Evolutionary conservation across 2,329 filamentous ascomycete genomes (phyloP).

Genomic region (Calonectria hongkongensis): DNA sequence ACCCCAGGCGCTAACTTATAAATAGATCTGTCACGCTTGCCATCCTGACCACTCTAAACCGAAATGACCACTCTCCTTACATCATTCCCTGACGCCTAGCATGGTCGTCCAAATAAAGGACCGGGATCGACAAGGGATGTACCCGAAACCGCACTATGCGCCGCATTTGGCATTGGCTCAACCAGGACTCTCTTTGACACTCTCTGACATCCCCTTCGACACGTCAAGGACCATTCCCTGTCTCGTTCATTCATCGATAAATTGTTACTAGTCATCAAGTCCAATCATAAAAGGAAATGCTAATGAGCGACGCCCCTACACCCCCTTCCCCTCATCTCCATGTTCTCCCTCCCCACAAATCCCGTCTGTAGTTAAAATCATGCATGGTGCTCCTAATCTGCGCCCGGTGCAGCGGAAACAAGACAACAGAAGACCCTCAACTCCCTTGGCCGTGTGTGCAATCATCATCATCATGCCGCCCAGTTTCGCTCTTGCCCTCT

Average conservation of each 20-base stretch:
- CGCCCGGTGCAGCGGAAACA: constrained; percentile 40
- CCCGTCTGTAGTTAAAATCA: constrained; percentile 33
- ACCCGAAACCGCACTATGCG: constrained; percentile 28
- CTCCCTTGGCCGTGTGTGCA: constrained; percentile 34
- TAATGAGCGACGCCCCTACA: constrained; percentile 35
- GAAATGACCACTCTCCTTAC: constrained; percentile 9
- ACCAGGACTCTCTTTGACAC: neutral
- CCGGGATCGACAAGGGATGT: constrained; percentile 30
- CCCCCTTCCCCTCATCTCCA: constrained; percentile 9
- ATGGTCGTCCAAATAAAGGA: constrained; percentile 34
- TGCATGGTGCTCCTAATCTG: constrained; percentile 33
- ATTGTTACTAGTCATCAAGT: constrained; percentile 15
- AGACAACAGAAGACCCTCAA: constrained; percentile 40
- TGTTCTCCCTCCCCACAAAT: constrained; percentile 27
- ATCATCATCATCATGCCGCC: constrained; percentile 26
- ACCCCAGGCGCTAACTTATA: constrained; percentile 13
- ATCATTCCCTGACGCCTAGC: constrained; percentile 18
- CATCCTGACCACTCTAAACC: constrained; percentile 25
- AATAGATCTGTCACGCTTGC: constrained; percentile 27
- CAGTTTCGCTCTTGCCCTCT: neutral
- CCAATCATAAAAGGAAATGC: constrained; percentile 29
- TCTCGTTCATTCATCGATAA: neutral
- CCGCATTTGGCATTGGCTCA: constrained; percentile 10
- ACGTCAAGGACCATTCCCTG: neutral
- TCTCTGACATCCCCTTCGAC: neutral